These are phyloP conservation scores for Aegle marmelos DNA, from an alignment of 345 rosid genomes.

Conservation along the genomic window DNA sequence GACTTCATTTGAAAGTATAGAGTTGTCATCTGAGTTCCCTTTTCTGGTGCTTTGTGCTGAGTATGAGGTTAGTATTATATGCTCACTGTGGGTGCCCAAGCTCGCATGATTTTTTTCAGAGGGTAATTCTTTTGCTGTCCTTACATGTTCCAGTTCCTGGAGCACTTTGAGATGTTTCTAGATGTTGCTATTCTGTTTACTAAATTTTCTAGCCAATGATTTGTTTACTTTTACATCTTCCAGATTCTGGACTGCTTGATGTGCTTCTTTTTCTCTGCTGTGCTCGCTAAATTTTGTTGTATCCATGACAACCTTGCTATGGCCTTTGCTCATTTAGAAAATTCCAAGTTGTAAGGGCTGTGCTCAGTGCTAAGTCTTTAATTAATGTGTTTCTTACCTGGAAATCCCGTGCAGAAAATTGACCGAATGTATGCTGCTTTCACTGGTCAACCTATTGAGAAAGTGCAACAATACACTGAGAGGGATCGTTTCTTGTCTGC, in stretches of 20 bases:
- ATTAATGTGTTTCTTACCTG: background rate
- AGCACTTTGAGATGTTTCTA: background rate
- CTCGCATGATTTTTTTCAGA: background rate
- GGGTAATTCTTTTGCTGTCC: background rate
- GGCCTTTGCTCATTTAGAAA: background rate
- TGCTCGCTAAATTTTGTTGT: background rate
- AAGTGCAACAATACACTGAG: conserved; percentile 79
- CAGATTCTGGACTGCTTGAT: background rate
- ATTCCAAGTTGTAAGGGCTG: background rate
- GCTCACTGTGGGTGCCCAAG: background rate
- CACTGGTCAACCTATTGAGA: conserved; percentile 82
- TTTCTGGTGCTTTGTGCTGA: background rate
- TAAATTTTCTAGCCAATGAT: background rate
- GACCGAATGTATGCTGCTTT: conserved; percentile 85
- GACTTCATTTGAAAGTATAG: background rate
- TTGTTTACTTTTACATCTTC: background rate
- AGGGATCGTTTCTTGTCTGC: conserved; percentile 81
- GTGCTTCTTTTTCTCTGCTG: background rate
- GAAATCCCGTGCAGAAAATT: conserved; percentile 60
- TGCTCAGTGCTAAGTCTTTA: background rate
- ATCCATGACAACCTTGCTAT: background rate
- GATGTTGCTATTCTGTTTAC: background rate
- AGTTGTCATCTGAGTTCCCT: background rate
- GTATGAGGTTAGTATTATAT: too few relatives aligned
- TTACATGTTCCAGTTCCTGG: background rate